Conservation (phyloP, 805 yeast species). For the Metschnikowia lochheadii region DNA sequence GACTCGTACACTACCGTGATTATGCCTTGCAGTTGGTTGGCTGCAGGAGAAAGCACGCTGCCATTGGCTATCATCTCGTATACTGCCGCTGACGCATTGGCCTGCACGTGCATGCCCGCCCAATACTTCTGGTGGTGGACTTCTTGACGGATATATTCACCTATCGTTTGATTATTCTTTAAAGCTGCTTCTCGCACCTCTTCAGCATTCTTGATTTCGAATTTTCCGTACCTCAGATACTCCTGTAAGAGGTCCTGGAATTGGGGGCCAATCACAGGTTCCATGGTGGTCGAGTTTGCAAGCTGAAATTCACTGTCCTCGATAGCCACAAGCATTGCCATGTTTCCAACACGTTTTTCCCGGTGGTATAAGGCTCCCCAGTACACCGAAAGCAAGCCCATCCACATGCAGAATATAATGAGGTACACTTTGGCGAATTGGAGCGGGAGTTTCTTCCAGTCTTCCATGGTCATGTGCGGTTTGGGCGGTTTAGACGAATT, state of each 20-base stretch:
- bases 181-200: constrained; percentile 16
- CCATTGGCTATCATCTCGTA: constrained; percentile 17
- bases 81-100: constrained; percentile 24
- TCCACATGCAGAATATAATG: constrained; percentile 20
- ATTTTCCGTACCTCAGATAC: constrained; percentile 17
- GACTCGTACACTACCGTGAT: constrained; percentile 23
- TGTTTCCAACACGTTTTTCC: constrained; percentile 25
- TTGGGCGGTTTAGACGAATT: background rate
- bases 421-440: constrained; percentile 19
- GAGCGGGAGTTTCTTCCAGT: constrained; percentile 11
- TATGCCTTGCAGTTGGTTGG: constrained; percentile 17
- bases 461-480: constrained; percentile 9
- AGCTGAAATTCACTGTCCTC: constrained; percentile 24
- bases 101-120: constrained; percentile 25
- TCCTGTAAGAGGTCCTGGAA: constrained; percentile 18
- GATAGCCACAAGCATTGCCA: constrained; percentile 35
- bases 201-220: constrained; percentile 13
- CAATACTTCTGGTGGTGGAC: constrained; percentile 30
- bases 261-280: constrained; percentile 19
- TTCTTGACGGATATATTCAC: constrained; percentile 17
- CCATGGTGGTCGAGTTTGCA: constrained; percentile 17
- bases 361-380: constrained; percentile 40
- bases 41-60: constrained; percentile 12
- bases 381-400: constrained; percentile 35
- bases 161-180: constrained; percentile 17